Evolutionary conservation across 768 basidiomycete genomes (phyloP), one percentile per base, ranked within the genome.

Genomic region (Punctularia strigosozonata): DNA sequence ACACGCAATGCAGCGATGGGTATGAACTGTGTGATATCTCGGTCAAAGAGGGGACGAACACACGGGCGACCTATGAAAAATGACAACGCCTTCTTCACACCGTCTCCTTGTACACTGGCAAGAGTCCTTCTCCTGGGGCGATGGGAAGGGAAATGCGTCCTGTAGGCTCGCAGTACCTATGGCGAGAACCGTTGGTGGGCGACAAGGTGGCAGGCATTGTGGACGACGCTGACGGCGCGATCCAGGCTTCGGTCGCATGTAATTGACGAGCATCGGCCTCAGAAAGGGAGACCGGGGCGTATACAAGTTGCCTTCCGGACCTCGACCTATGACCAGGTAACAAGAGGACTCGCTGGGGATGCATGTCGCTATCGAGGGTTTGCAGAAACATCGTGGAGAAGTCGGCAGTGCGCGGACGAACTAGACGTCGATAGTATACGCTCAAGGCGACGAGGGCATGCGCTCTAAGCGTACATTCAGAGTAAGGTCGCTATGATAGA

Each of bases 401-500:
- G 46, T 78, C 5, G 80, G 73, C 8, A 88, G 67, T 2, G 80
- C 73, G 43, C 87, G 65, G 25, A 86, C 69, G 57, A 84, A 81
- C n/a, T n/a, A n/a, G n/a, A n/a, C n/a, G n/a, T n/a, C n/a, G n/a
- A n/a, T n/a, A n/a, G n/a, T n/a, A n/a, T n/a, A n/a, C n/a, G n/a
- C n/a, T n/a, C n/a, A n/a, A n/a, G n/a, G n/a, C n/a, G n/a, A n/a
- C n/a, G n/a, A n/a, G n/a, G n/a, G n/a, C n/a, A n/a, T n/a, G n/a
- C n/a, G n/a, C n/a, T n/a, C n/a, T n/a, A n/a, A n/a, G 30, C 21
- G 14, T 21, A 17, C 31, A 43, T 38, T 42, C 36, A 44, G 12
- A 41, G 23, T 19, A 33, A 24, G 17, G 20, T 17, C 19, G n/a
- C n/a, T 41, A 28, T 20, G 17, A 7, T 18, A 2, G 4, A 25